These are phyloP conservation scores for Pelargonium nanum DNA, from an alignment of 345 rosid genomes.

Conservation along the genomic window DNA sequence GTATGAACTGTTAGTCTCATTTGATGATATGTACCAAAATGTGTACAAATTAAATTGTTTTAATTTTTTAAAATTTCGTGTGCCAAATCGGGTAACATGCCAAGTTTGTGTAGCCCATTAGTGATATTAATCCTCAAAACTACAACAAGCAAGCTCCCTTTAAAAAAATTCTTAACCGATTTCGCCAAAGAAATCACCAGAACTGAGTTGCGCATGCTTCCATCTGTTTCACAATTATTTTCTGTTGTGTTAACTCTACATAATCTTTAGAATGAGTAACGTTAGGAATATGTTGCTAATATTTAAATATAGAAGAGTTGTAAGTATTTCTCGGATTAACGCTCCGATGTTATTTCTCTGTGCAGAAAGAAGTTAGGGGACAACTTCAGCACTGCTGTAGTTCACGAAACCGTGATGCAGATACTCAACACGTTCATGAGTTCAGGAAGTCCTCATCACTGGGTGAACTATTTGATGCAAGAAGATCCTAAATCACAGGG, in stretches of 20 bases:
- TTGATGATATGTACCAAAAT: no score
- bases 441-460: constrained; percentile 55
- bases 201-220: background rate
- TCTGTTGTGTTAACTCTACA: background rate
- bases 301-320: background rate
- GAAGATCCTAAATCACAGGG: constrained; percentile 31
- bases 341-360: background rate
- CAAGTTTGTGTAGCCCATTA: no score
- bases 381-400: constrained; percentile 29
- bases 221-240: no score
- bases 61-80: no score
- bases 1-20: no score
- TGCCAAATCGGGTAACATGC: no score
- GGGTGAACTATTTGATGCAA: constrained; percentile 78
- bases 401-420: constrained; percentile 54
- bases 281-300: background rate
- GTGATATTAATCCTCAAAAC: no score
- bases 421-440: constrained; percentile 72
- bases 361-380: constrained; percentile 81
- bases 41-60: no score
- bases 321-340: background rate
- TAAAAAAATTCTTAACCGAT: background rate
- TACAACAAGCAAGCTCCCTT: background rate
- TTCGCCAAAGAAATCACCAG: background rate
- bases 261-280: background rate